phyloP scores from a whole-genome alignment of 1,284 basidiomycete species.

The Cutaneotrichosporon cavernicola region DNA sequence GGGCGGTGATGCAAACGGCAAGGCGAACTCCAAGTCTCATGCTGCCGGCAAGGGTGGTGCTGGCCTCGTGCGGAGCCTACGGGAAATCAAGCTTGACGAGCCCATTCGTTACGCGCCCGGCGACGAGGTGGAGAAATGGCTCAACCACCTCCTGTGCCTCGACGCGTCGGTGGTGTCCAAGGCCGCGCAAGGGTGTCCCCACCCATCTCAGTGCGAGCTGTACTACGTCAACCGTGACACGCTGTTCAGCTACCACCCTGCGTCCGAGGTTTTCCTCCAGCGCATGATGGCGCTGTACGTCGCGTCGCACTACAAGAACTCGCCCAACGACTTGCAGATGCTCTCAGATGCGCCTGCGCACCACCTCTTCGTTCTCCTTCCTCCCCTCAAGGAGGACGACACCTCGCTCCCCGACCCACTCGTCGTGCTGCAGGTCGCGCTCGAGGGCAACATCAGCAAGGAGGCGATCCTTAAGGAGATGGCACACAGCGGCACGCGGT shows the following conservation, averaged over 20 bases:
- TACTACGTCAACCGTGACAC: conserved; percentile 97
- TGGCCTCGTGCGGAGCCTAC: conserved; percentile 68
- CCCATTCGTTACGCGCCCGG: conserved; percentile 89
- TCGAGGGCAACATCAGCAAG: conserved; percentile 91
- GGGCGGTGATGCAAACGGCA: conserved; percentile 42
- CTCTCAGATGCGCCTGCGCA: conserved; percentile 96
- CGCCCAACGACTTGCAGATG: conserved; percentile 96
- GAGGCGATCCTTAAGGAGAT: conserved; percentile 83
- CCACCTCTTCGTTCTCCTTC: conserved; percentile 91
- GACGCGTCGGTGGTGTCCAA: conserved; percentile 75
- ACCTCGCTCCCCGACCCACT: conserved; percentile 85
- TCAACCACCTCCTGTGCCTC: conserved; percentile 86
- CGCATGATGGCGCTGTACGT: conserved; percentile 98
- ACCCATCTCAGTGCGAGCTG: conserved; percentile 89
- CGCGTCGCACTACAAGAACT: conserved; percentile 97
- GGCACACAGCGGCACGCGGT: conserved; percentile 55
- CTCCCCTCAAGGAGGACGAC: conserved; percentile 83
- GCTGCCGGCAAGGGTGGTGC: conserved; percentile 46
- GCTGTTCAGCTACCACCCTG: conserved; percentile 94
- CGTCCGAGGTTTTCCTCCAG: conserved; percentile 94
- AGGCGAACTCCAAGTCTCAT: conserved; percentile 47
- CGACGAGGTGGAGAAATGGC: conserved; percentile 92
- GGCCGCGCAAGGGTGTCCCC: conserved; percentile 77
- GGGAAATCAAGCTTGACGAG: conserved; percentile 91
- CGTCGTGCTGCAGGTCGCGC: conserved; percentile 89